Percentiles rank a stretch among this genome's conserved stretches.
Evolutionary conservation across 257 asterid species (phyloP).

Genomic region (Nicotiana knightiana): DNA sequence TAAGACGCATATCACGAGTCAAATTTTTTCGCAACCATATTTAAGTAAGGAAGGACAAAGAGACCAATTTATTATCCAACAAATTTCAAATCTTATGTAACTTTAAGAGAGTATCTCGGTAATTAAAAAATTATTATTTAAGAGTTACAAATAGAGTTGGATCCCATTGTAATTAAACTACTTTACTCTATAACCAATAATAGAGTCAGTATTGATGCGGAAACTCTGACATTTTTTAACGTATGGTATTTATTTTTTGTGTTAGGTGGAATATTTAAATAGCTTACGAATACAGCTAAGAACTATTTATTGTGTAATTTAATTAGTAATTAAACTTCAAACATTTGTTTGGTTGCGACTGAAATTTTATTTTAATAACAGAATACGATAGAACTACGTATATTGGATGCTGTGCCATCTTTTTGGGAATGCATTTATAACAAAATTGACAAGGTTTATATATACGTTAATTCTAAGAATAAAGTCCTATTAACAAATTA

Average conservation of each 20-base stretch:
- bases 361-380: background rate
- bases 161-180: background rate
- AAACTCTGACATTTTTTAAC: background rate
- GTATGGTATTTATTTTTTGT: background rate
- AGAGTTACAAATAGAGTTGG: background rate
- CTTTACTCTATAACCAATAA: background rate
- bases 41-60: too few relatives aligned
- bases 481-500: too few relatives aligned
- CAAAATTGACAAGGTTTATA: too few relatives aligned
- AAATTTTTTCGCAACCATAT: too few relatives aligned
- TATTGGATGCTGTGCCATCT: background rate
- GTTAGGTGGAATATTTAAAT: background rate
- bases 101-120: too few relatives aligned
- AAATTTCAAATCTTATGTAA: too few relatives aligned
- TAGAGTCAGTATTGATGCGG: slow-evolving; percentile 1
- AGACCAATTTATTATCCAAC: too few relatives aligned
- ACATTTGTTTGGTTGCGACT: background rate
- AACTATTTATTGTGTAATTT: background rate
- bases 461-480: too few relatives aligned
- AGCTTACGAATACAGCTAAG: background rate
- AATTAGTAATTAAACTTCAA: background rate
- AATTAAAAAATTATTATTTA: background rate
- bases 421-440: background rate
- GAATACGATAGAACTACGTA: background rate
- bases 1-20: too few relatives aligned